Evolutionary conservation across 1,284 basidiomycete genomes (phyloP), one percentile per base, ranked within the genome.

Genomic region (Ustilago curta): DNA sequence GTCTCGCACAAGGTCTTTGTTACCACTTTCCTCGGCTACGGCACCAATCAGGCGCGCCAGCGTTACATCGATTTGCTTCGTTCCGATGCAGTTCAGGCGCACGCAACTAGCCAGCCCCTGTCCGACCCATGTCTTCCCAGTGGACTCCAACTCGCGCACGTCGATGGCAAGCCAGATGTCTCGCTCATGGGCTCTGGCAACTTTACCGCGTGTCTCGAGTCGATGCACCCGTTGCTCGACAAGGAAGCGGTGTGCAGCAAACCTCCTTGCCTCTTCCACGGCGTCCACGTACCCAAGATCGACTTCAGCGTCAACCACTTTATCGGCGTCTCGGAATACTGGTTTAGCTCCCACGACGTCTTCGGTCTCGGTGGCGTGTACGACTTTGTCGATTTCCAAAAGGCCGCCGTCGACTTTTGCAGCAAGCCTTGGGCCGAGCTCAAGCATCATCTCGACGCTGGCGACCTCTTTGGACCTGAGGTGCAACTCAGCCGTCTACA

Each of bases 291-390:
- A 5, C 95, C 84, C 64, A 82, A 77, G 42, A 86, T 87, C 73
- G 93, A 97, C 86, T 97, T 97, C 84, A 90, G 90, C 45, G 91
- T 91, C 31, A 93, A 93, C 21, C 92, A 92, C 69, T 98, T 99
- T 83, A 97, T 99, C 76, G 97, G 97, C 4, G 91, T 99, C 35
- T 96, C 94, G 12, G 97, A 99, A 86, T 99, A 99, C 85, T 99
- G 96, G 95, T 99, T 97, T 87, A 97, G 95, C 29, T 93, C 95
- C 7, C 94, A 98, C 80, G 94, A 98, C 83, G 91, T 98, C 43
- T 95, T 98, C 77, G 93, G 92, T 3, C 89, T 97, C 2, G 96
- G 95, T 14, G 97, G 97, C 1, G 89, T 94, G 8, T 99, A 97
- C 87, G 93, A 99, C 85, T 96, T 93, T 85, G 92, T 94, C 23